Conservation (phyloP, 140 eudicot species). For the Stevia rebaudiana region DNA sequence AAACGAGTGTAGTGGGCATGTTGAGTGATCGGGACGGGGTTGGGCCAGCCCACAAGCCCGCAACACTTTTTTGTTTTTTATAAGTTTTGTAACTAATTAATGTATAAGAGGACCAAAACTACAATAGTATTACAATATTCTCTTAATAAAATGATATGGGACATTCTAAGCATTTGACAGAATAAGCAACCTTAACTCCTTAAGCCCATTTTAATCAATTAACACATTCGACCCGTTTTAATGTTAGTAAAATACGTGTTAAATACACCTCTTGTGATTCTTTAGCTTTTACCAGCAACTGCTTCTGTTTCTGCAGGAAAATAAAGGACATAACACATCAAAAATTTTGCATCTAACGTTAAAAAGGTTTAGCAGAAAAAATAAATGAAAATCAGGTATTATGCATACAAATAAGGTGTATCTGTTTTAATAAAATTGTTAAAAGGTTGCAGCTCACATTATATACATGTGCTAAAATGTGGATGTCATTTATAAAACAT, state of each 20-base stretch:
- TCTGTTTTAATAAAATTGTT: not conserved
- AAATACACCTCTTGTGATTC: slow-evolving; percentile 65
- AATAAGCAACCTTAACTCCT: not conserved
- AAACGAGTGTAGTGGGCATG: not conserved
- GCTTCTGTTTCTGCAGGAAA: slow-evolving; percentile 68
- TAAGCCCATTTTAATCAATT: not conserved
- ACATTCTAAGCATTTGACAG: not conserved
- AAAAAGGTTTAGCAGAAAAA: not conserved
- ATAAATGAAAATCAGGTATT: not conserved
- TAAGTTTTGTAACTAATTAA: not conserved
- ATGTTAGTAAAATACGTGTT: slow-evolving; percentile 1
- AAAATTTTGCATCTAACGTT: slow-evolving; percentile 1
- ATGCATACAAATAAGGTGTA: not conserved
- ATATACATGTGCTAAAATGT: not conserved
- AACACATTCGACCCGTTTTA: not conserved
- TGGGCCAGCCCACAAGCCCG: not conserved
- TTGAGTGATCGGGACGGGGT: not conserved
- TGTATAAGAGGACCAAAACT: not conserved
- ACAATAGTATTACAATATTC: not conserved
- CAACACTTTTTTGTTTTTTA: not conserved
- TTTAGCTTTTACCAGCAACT: slow-evolving; percentile 65
- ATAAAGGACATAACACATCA: not conserved
- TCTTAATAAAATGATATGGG: not conserved
- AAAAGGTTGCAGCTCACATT: slow-evolving; percentile 1
- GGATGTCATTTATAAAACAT: not conserved